These are phyloP conservation scores for Huiozyma sinensis DNA, from an alignment of 805 yeast species.

Conservation along the genomic window DNA sequence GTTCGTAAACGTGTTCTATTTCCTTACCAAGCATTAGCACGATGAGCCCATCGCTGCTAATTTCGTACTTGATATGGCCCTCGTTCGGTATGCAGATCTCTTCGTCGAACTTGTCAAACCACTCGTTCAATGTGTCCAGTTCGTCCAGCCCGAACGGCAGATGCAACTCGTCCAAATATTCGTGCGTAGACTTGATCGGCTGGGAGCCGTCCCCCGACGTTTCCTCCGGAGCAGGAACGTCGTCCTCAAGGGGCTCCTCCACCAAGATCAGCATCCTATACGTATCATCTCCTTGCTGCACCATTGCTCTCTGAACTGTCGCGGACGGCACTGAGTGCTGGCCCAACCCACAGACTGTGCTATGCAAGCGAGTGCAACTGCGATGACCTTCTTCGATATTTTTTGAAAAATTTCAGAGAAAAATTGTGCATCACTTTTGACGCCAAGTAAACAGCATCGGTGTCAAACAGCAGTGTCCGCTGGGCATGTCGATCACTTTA, in stretches of 20 bases:
- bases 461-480: too few species aligned
- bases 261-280: slow-evolving; percentile 25
- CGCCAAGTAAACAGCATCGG: too few species aligned
- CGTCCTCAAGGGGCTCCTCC: slow-evolving; percentile 19
- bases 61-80: slow-evolving; percentile 30
- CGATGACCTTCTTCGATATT: too few species aligned
- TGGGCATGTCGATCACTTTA: too few species aligned
- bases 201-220: slow-evolving; percentile 2
- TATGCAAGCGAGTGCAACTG: too few species aligned
- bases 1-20: slow-evolving; percentile 17
- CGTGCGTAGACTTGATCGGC: slow-evolving; percentile 20
- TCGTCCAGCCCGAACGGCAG: slow-evolving; percentile 25
- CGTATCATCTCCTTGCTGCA: neutral
- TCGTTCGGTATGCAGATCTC: slow-evolving; percentile 30
- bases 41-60: slow-evolving; percentile 29
- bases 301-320: slow-evolving; percentile 10
- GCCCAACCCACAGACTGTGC: too few species aligned
- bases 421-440: too few species aligned
- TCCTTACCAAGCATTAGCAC: slow-evolving; percentile 24
- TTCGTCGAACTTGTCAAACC: slow-evolving; percentile 30
- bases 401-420: too few species aligned
- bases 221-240: slow-evolving; percentile 2
- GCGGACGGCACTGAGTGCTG: too few species aligned
- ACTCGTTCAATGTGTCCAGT: slow-evolving; percentile 21
- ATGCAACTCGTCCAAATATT: slow-evolving; percentile 25